Conservation (phyloP, 2,329 filamentous ascomycete genomes). For the Lojkania enalia region DNA sequence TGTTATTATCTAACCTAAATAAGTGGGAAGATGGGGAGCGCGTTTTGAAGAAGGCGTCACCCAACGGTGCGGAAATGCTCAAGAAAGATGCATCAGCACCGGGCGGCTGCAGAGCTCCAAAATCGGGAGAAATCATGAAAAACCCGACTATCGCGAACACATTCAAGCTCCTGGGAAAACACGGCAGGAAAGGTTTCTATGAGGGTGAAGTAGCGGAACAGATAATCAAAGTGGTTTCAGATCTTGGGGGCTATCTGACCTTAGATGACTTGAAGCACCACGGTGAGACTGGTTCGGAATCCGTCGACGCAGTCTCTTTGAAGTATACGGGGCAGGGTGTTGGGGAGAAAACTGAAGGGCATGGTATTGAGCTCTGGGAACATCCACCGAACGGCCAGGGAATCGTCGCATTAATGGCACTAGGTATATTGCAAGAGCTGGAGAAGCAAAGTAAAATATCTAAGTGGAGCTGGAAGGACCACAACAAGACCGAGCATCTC, state of each 20-base stretch:
- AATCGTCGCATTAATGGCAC: slow-evolving; percentile 89
- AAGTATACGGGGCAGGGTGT: slow-evolving; percentile 71
- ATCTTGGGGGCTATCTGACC: slow-evolving; percentile 76
- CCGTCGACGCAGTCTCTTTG: slow-evolving; percentile 83
- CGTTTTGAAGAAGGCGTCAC: slow-evolving; percentile 71
- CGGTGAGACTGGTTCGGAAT: slow-evolving; percentile 70
- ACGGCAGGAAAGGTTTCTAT: slow-evolving; percentile 93
- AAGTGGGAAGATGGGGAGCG: slow-evolving; percentile 74
- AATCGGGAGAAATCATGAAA: slow-evolving; percentile 83
- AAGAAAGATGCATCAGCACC: slow-evolving; percentile 71
- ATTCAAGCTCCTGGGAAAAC: slow-evolving; percentile 73
- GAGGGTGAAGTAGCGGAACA: slow-evolving; percentile 79
- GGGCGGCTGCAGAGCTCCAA: slow-evolving; percentile 74
- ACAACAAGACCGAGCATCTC: slow-evolving; percentile 75
- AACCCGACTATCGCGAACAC: slow-evolving; percentile 81
- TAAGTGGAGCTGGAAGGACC: slow-evolving; percentile 68
- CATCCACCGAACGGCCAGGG: slow-evolving; percentile 97
- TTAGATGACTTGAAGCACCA: slow-evolving; percentile 82
- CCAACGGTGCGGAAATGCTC: slow-evolving; percentile 85
- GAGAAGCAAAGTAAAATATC: slow-evolving; percentile 76
- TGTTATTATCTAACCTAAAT: slow-evolving; percentile 9
- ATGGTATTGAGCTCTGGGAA: slow-evolving; percentile 85
- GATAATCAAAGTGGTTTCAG: slow-evolving; percentile 74
- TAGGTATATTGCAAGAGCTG: slow-evolving; percentile 87
- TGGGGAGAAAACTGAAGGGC: slow-evolving; percentile 51